These are phyloP conservation scores for Sphenostylis stenocarpa DNA, from an alignment of 306 rosid genomes.

Conservation along the genomic window DNA sequence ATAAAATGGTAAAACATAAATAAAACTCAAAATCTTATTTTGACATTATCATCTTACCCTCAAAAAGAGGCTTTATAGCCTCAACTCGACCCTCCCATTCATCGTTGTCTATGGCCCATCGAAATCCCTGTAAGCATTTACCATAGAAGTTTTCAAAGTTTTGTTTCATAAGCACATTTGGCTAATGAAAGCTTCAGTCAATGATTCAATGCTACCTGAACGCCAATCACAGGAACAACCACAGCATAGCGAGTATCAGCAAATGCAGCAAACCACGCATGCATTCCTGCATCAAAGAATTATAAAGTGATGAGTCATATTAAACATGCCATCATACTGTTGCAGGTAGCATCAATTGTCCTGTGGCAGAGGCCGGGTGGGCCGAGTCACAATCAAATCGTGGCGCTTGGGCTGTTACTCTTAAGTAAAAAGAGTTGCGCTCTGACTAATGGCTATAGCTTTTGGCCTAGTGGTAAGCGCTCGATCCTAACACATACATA, in stretches of 20 bases:
- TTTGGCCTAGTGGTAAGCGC: too few relatives aligned
- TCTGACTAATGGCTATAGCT: too few relatives aligned
- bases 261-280: slow-evolving; percentile 89
- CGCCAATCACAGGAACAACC: slow-evolving; percentile 76
- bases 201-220: slow-evolving; percentile 62
- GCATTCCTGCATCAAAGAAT: slow-evolving; percentile 72
- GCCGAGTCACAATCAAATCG: too few relatives aligned
- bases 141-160: background rate
- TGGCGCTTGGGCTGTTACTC: too few relatives aligned
- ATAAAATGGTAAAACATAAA: too few relatives aligned
- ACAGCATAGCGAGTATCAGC: slow-evolving; percentile 80
- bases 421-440: too few relatives aligned
- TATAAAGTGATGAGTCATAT: slow-evolving; percentile 23
- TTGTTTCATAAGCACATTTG: background rate
- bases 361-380: too few relatives aligned
- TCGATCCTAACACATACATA: too few relatives aligned
- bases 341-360: too few relatives aligned
- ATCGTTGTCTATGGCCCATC: slow-evolving; percentile 82
- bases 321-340: background rate
- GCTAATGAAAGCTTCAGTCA: background rate
- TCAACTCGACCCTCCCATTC: slow-evolving; percentile 76
- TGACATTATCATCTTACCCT: slow-evolving; percentile 53
- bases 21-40: background rate
- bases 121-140: slow-evolving; percentile 64
- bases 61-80: slow-evolving; percentile 72